Conservation (phyloP, 495 filamentous ascomycete species). For the Gamarada debralockiae region DNA sequence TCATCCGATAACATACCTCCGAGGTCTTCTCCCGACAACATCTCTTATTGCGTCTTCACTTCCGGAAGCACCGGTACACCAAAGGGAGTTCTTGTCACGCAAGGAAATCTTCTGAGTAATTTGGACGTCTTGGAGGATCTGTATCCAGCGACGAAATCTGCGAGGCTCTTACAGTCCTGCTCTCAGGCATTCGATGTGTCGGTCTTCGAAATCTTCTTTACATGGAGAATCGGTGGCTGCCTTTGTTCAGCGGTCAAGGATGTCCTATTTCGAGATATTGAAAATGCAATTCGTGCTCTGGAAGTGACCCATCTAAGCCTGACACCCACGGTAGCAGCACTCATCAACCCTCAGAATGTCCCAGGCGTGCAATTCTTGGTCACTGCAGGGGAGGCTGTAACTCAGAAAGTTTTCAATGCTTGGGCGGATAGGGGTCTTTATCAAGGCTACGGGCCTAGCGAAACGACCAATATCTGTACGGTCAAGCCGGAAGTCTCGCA, state of each 20-base stretch:
- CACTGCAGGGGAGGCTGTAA: constrained; percentile 69
- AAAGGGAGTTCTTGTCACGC: constrained; percentile 68
- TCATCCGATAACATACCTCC: constrained; percentile 24
- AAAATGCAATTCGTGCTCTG: constrained; percentile 50
- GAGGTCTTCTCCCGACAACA: constrained; percentile 24
- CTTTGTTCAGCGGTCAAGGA: constrained; percentile 67
- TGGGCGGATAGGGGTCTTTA: constrained; percentile 67
- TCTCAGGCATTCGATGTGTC: constrained; percentile 75
- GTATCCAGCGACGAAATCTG: constrained; percentile 47
- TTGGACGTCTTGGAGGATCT: constrained; percentile 52
- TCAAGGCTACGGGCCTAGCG: constrained; percentile 70
- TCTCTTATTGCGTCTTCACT: constrained; percentile 35
- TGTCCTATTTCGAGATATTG: constrained; percentile 59
- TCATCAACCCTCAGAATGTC: constrained; percentile 57
- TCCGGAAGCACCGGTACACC: constrained; percentile 49
- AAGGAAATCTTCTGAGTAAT: constrained; percentile 65
- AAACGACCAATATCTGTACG: constrained; percentile 74
- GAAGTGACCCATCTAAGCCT: constrained; percentile 70
- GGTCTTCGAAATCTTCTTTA: constrained; percentile 77
- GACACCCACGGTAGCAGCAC: constrained; percentile 71
- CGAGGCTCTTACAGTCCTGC: constrained; percentile 65
- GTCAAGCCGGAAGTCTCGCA: constrained; percentile 42
- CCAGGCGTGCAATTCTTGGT: constrained; percentile 64
- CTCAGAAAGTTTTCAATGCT: constrained; percentile 53
- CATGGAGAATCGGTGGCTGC: constrained; percentile 70